Conservation (phyloP, 352 stramenopile genomes). For the Elongisporangium undulatum region DNA sequence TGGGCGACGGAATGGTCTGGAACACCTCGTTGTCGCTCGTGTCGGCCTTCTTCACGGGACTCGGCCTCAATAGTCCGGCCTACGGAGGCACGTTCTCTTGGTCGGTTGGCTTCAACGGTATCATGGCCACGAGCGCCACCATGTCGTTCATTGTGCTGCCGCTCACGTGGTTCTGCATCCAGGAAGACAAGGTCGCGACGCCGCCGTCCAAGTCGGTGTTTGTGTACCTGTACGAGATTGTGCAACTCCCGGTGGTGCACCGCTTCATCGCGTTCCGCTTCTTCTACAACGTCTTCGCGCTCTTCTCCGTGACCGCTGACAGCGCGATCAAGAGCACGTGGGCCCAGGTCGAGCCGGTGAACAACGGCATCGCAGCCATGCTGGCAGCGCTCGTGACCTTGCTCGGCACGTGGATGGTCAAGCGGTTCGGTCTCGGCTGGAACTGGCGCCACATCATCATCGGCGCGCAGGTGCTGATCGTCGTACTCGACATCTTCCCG, state of each 20-base stretch:
- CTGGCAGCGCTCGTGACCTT: slow-evolving; percentile 38
- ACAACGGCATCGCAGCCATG: slow-evolving; percentile 50
- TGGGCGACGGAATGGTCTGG: slow-evolving; percentile 29
- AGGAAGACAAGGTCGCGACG: slow-evolving; percentile 22
- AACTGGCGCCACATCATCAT: slow-evolving; percentile 47
- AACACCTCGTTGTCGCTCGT: slow-evolving; percentile 33
- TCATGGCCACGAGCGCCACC: slow-evolving; percentile 37
- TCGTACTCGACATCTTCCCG: slow-evolving; percentile 38
- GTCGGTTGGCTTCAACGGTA: slow-evolving; percentile 48
- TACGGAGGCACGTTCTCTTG: slow-evolving; percentile 53
- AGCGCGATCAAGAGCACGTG: slow-evolving; percentile 51
- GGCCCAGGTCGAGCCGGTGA: slow-evolving; percentile 57
- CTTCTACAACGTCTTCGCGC: slow-evolving; percentile 39
- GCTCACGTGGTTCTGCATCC: slow-evolving; percentile 44
- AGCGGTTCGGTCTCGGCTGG: slow-evolving; percentile 36
- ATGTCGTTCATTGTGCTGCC: slow-evolving; percentile 35
- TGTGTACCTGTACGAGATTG: slow-evolving; percentile 33
- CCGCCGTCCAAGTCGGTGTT: slow-evolving; percentile 30
- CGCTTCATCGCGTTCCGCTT: slow-evolving; percentile 53
- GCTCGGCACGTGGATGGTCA: slow-evolving; percentile 27
- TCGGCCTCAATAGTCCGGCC: slow-evolving; percentile 43
- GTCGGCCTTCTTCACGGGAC: slow-evolving; percentile 36
- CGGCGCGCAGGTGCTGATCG: slow-evolving; percentile 33
- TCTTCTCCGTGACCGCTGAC: slow-evolving; percentile 45
- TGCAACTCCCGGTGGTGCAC: slow-evolving; percentile 39